Percentiles rank a stretch among this genome's conserved stretches.
Conservation (phyloP, 768 basidiomycete species). For the Coprinellus micaceus region DNA sequence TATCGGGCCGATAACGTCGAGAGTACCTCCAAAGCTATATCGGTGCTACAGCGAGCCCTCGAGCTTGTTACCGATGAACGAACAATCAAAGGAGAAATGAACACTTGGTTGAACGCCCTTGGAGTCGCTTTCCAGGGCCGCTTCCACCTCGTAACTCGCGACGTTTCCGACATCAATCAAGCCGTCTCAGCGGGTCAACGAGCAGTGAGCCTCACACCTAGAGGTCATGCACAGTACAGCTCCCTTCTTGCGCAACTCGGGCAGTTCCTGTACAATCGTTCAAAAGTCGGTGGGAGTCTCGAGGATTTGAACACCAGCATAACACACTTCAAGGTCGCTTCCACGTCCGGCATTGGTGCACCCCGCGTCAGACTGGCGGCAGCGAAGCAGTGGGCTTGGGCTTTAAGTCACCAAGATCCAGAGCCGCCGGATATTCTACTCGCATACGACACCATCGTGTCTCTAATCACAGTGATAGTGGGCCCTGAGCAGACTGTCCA, state of each 20-base stretch:
- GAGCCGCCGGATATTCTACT: neutral
- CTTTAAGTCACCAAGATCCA: neutral
- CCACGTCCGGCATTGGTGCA: conserved; percentile 5
- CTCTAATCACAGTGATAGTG: neutral
- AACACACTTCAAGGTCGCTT: conserved; percentile 1
- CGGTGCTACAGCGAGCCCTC: no score
- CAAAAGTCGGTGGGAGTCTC: neutral
- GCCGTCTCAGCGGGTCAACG: neutral
- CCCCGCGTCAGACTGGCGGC: conserved; percentile 5
- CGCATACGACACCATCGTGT: neutral
- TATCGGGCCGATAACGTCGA: no score
- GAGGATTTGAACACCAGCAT: conserved; percentile 8
- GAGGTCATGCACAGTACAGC: conserved; percentile 4
- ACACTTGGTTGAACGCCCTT: no score
- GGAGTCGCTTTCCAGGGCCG: no score
- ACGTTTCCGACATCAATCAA: neutral
- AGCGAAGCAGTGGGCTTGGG: conserved; percentile 9
- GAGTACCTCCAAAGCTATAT: no score
- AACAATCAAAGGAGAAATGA: no score
- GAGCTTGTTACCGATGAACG: no score
- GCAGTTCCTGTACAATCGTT: conserved; percentile 10
- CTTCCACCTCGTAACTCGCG: no score
- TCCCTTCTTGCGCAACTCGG: conserved; percentile 10
- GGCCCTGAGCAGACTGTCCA: neutral
- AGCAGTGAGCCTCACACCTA: neutral